Evolutionary conservation across 2,329 filamentous ascomycete species (phyloP), one percentile per base, ranked within the genome.

Genomic region (Arachnopeziza araneosa): DNA sequence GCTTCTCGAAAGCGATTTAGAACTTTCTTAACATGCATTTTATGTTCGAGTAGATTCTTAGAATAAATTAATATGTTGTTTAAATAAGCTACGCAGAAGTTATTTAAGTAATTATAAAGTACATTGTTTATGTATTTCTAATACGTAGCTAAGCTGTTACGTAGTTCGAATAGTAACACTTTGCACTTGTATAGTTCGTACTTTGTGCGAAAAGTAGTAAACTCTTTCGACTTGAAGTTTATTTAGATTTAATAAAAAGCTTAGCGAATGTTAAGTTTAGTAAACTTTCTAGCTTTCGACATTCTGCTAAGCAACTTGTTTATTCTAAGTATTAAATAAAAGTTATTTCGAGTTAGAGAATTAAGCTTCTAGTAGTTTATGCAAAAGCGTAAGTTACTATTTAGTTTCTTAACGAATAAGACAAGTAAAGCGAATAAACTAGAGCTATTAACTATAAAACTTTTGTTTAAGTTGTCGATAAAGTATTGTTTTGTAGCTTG

Each of bases 51-150:
- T 4, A 26, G 2, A 8, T 54, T 52, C 2, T 59, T 22, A 1
- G 30, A 62, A 30, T 59, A 62, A 36, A 59, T 62, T 2, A 62
- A 49, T 21, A 62, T 62, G 55, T 62, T 44, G 24, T 62, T 23
- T 19, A 62, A 48, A 23, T 62, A 60, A 9, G 50, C 49, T 14
- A 50, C 53, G 23, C 30, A 60, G 50, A 57, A 57, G 4, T 24
- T n/a, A 24, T n/a, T n/a, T n/a, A n/a, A n/a, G n/a, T n/a, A n/a
- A n/a, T n/a, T n/a, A n/a, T n/a, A n/a, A n/a, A n/a, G n/a, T n/a
- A n/a, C n/a, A n/a, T n/a, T n/a, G n/a, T n/a, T n/a, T n/a, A n/a
- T n/a, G n/a, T n/a, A n/a, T 62, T 36, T 24, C 60, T 62, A 54
- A 30, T 30, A 60, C 14, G 50, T 60, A 2, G 50, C 52, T 5